Evolutionary conservation across 2,329 filamentous ascomycete species (phyloP).

Genomic region (Aspergillus fumigatiaffinis): DNA sequence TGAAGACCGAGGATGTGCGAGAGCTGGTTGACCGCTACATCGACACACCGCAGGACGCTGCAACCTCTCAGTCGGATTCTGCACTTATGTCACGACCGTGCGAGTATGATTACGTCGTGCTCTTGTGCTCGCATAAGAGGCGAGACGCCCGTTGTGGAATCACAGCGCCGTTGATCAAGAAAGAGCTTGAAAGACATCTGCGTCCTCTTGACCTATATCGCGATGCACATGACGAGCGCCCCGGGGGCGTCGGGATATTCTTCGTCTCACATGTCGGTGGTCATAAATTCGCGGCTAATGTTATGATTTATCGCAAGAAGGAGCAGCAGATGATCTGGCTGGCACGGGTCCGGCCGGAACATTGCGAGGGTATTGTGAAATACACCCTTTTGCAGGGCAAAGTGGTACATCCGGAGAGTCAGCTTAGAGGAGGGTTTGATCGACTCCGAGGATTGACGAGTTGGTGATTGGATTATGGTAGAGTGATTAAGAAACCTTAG

Average conservation of each 20-base stretch:
- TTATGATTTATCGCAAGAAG: conserved; percentile 72
- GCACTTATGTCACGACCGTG: conserved; percentile 54
- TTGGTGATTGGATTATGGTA: conserved; percentile 23
- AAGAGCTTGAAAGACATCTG: conserved; percentile 79
- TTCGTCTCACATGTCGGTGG: conserved; percentile 91
- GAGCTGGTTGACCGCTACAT: conserved; percentile 65
- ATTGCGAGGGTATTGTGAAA: conserved; percentile 82
- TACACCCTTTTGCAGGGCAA: conserved; percentile 86
- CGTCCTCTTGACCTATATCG: conserved; percentile 73
- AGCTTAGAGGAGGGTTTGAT: conserved; percentile 83
- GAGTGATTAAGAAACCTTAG: background rate
- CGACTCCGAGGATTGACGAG: conserved; percentile 69
- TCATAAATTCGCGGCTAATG: conserved; percentile 89
- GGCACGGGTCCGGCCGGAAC: conserved; percentile 76
- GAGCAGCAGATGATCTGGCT: conserved; percentile 66
- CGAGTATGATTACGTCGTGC: conserved; percentile 75
- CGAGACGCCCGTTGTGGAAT: conserved; percentile 89
- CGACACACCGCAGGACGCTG: conserved; percentile 55
- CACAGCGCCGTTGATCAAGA: conserved; percentile 74
- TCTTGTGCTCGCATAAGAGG: conserved; percentile 84
- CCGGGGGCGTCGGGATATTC: conserved; percentile 83
- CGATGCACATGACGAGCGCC: conserved; percentile 75
- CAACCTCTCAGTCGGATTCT: conserved; percentile 44
- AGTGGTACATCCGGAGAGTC: conserved; percentile 77
- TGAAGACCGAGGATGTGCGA: conserved; percentile 62